Evolutionary conservation across 352 stramenopile genomes (phyloP).

Genomic region (Globisporangium cylindrosporum): DNA sequence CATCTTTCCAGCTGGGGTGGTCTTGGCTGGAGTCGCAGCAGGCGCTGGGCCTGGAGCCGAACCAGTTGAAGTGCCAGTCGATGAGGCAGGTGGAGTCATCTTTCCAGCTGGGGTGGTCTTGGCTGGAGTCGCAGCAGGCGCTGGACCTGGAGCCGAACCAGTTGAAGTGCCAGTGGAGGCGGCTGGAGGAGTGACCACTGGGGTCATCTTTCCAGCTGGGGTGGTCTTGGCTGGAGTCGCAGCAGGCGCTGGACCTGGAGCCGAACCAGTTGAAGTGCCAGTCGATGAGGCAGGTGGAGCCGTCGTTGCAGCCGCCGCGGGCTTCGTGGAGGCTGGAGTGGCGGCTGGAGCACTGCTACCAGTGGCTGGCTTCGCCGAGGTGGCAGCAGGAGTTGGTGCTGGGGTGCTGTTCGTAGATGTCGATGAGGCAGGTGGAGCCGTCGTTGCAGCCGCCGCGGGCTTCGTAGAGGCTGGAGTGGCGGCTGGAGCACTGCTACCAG

Average conservation of each 20-base stretch:
- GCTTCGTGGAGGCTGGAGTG: neutral
- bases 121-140: neutral
- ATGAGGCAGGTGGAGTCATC: neutral
- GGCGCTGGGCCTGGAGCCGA: neutral
- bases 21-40: conserved; percentile 3
- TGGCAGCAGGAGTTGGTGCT: conserved; percentile 3
- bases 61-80: neutral
- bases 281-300: neutral
- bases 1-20: neutral
- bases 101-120: neutral
- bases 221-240: conserved; percentile 3
- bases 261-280: neutral
- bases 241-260: conserved; percentile 2
- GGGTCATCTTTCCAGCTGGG: neutral
- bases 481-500: neutral
- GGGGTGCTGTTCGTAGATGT: neutral
- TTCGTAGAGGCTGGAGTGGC: neutral
- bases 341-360: neutral
- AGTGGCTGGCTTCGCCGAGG: conserved; percentile 1
- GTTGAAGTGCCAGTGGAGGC: neutral
- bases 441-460: neutral
- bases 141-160: neutral
- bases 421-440: neutral
- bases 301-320: neutral
- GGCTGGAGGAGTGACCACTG: conserved; percentile 1